Percentiles rank a stretch among this genome's conserved stretches.
phyloP scores from a whole-genome alignment of 805 yeast genomes.

The Wickerhamiella siamensis region DNA sequence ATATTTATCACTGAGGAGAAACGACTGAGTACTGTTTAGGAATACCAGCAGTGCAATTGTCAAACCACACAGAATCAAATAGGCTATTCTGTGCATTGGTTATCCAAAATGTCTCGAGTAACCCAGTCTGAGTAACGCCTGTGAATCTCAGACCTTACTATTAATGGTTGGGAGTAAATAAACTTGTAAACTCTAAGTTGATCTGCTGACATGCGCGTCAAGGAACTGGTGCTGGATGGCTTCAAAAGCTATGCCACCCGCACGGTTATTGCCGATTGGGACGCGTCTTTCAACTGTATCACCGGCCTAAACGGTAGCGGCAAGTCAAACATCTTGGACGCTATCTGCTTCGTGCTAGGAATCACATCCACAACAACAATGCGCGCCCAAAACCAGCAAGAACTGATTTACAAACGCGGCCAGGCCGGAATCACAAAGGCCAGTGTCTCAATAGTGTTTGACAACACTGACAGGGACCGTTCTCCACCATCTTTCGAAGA shows the following conservation, averaged over 20 bases:
- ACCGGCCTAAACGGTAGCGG: constrained; percentile 98
- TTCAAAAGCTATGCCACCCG: constrained; percentile 95
- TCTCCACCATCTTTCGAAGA: constrained; percentile 83
- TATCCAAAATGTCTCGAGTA: no score
- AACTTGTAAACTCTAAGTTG: no score
- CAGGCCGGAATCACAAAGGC: constrained; percentile 98
- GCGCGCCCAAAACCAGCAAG: constrained; percentile 85
- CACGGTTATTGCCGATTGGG: constrained; percentile 93
- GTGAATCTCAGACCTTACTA: no score
- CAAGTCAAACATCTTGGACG: constrained; percentile 88
- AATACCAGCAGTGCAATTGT: constrained; percentile 33
- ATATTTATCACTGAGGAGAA: constrained; percentile 29
- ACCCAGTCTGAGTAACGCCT: no score
- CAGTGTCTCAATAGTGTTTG: constrained; percentile 89
- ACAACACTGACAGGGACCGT: constrained; percentile 58
- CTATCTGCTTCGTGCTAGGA: constrained; percentile 96
- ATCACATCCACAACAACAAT: constrained; percentile 90
- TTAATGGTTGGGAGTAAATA: no score
- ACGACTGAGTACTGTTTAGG: constrained; percentile 32
- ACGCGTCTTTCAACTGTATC: constrained; percentile 89
- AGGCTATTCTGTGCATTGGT: constrained; percentile 10
- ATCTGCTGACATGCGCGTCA: constrained; percentile 55
- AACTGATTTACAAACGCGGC: constrained; percentile 88
- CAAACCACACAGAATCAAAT: constrained; percentile 27
- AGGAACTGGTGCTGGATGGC: constrained; percentile 91